Evolutionary conservation across 176 grass and related monocot genomes (phyloP).

Genomic region (Aechmea fasciata): DNA sequence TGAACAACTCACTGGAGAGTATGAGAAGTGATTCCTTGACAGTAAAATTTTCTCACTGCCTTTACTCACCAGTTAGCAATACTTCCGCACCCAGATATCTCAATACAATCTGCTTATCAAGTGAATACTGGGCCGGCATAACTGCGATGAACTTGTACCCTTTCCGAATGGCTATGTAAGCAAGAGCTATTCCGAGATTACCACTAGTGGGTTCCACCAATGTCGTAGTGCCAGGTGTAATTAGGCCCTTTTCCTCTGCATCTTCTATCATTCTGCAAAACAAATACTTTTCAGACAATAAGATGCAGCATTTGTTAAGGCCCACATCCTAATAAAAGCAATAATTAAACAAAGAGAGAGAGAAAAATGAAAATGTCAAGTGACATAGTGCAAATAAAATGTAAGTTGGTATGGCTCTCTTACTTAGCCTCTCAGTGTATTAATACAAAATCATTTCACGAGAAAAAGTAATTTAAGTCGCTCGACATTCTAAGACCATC

Average conservation of each 20-base stretch:
- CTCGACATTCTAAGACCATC: no score
- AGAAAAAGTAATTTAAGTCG: no score
- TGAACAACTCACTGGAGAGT: no score
- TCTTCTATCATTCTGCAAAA: constrained; percentile 68
- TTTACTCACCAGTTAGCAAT: constrained; percentile 42
- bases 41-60: no score
- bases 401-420: no score
- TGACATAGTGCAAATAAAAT: no score
- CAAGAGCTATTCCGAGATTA: constrained; percentile 59
- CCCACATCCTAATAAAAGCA: no score
- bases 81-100: constrained; percentile 60
- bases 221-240: constrained; percentile 51
- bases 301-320: background rate
- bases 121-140: constrained; percentile 56
- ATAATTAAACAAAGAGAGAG: no score
- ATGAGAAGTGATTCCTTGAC: no score
- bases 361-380: no score
- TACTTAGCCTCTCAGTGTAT: no score
- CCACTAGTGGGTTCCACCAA: constrained; percentile 64
- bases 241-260: constrained; percentile 74
- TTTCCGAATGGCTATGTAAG: constrained; percentile 37
- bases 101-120: constrained; percentile 69
- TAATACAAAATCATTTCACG: no score
- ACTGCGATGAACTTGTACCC: constrained; percentile 64
- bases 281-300: background rate